Evolutionary conservation across 1,284 basidiomycete genomes (phyloP).

Genomic region (Earliella scabrosa): DNA sequence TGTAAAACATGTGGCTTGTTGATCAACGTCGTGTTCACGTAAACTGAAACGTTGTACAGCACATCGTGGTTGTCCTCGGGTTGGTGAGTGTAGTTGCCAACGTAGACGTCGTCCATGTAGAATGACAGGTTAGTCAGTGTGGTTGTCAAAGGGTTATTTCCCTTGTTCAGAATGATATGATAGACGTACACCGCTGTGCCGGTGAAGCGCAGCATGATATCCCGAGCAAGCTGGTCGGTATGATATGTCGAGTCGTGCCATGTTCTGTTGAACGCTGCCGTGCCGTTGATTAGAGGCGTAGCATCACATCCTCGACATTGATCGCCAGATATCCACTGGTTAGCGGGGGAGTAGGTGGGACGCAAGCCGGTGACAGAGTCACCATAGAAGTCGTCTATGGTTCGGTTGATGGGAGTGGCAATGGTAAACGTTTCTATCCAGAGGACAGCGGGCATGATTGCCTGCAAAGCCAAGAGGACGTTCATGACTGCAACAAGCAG

Average conservation of each 20-base stretch:
- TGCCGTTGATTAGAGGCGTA: not conserved
- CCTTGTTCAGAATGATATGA: slow-evolving; percentile 11
- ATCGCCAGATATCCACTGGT: not conserved
- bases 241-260: slow-evolving; percentile 7
- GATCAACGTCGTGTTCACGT: not conserved
- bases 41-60: not conserved
- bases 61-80: not conserved
- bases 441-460: too few relatives aligned
- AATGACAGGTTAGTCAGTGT: not conserved
- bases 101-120: not conserved
- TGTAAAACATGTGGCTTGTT: not conserved
- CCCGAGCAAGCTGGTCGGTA: not conserved
- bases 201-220: slow-evolving; percentile 1
- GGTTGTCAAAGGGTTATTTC: not conserved
- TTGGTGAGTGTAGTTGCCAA: not conserved
- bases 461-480: too few relatives aligned
- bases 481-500: too few relatives aligned
- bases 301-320: not conserved
- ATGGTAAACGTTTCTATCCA: too few relatives aligned
- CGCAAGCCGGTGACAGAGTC: not conserved
- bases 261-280: not conserved
- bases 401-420: slow-evolving; percentile 2
- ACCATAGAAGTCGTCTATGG: slow-evolving; percentile 11
- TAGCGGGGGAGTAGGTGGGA: not conserved
- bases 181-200: slow-evolving; percentile 20